phyloP scores from a whole-genome alignment of 257 asterid genomes.

The Thymus quinquecostatus region DNA sequence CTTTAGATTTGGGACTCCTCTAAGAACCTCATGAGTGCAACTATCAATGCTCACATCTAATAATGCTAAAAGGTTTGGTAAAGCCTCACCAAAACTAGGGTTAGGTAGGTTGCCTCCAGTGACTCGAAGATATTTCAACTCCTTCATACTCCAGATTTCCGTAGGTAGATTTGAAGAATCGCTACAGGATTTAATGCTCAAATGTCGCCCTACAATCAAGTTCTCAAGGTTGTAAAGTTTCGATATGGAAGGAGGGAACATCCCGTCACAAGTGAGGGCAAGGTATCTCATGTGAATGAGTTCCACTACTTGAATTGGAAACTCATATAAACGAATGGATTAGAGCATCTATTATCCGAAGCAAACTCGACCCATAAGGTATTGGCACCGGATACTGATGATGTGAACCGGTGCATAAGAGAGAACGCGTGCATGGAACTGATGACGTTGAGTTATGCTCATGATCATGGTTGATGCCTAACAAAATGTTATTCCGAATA shows the following conservation, averaged over 20 bases:
- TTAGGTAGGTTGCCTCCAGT: neutral
- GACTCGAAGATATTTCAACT: conserved; percentile 22
- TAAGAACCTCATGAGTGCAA: neutral
- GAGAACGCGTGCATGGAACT: neutral
- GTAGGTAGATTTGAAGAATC: neutral
- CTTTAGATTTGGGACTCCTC: conserved; percentile 10
- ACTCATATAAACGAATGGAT: conserved; percentile 16
- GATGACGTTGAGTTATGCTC: conserved; percentile 9
- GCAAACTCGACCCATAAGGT: neutral
- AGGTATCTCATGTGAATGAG: conserved; percentile 8
- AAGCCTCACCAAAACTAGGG: neutral
- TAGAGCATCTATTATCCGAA: conserved; percentile 6
- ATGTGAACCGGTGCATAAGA: neutral
- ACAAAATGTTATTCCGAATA: conserved; percentile 7
- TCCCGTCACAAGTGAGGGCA: neutral
- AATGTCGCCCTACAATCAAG: neutral
- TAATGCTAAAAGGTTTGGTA: conserved; percentile 12
- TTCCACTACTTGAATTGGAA: conserved; percentile 7
- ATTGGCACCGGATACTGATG: conserved; percentile 23
- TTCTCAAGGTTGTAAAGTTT: neutral
- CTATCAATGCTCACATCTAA: conserved; percentile 2
- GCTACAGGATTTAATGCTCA: neutral
- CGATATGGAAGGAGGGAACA: conserved; percentile 14
- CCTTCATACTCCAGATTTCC: conserved; percentile 10
- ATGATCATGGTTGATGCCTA: neutral